A percentile compares a stretch with the other conserved stretches of the same genome.
Conservation (phyloP, 164 flowering plant genomes). For the Kingdonia uniflora region DNA sequence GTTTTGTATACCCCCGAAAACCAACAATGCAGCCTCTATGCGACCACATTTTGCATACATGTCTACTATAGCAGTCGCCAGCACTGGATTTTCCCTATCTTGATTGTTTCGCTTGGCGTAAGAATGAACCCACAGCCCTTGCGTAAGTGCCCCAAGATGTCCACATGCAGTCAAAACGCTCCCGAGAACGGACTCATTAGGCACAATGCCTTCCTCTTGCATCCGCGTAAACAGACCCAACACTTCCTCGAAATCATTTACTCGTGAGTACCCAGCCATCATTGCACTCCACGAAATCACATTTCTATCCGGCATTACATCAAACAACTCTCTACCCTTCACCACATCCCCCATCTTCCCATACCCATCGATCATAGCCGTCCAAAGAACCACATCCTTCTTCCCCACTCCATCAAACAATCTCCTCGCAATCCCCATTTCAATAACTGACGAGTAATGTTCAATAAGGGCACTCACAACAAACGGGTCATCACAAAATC, state of each 20-base stretch:
- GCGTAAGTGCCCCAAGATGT: conserved; percentile 52
- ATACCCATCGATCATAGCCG: conserved; percentile 58
- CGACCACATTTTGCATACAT: conserved; percentile 65
- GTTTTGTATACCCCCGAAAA: conserved; percentile 35
- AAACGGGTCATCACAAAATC: conserved; percentile 36
- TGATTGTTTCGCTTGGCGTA: conserved; percentile 25
- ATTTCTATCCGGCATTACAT: conserved; percentile 50
- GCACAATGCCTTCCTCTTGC: conserved; percentile 34
- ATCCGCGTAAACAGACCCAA: conserved; percentile 33
- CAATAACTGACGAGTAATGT: conserved; percentile 29
- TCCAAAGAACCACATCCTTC: conserved; percentile 62
- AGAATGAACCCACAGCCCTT: conserved; percentile 57
- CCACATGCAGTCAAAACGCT: conserved; percentile 57
- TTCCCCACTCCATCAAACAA: conserved; percentile 37
- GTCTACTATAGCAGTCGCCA: conserved; percentile 59
- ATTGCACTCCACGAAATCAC: conserved; percentile 56
- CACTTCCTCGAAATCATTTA: conserved; percentile 41
- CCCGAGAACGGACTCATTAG: conserved; percentile 51
- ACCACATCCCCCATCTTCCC: conserved; percentile 43
- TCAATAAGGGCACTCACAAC: conserved; percentile 44
- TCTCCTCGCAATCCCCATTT: conserved; percentile 32
- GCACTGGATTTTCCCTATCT: conserved; percentile 24
- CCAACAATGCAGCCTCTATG: conserved; percentile 34
- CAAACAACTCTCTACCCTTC: conserved; percentile 39
- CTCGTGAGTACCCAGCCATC: conserved; percentile 47